Evolutionary conservation across 208 protist species (phyloP).

Genomic region (Wallacemonas sp.): DNA sequence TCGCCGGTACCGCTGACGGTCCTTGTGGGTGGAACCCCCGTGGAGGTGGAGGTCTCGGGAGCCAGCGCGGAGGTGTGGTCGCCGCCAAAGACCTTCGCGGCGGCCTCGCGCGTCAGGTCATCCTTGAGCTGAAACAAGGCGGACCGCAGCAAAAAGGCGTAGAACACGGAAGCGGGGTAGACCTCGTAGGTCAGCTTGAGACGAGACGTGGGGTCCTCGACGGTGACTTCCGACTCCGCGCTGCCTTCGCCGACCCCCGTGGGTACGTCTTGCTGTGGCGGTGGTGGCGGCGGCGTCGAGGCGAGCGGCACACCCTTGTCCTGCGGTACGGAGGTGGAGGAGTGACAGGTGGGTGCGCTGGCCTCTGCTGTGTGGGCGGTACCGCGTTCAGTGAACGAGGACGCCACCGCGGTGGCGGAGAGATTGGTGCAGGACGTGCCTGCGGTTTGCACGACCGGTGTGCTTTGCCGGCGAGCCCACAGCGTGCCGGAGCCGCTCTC

Average conservation of each 20-base stretch:
- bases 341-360: too few species aligned
- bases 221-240: neutral
- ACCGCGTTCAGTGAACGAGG: too few species aligned
- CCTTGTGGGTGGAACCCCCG: neutral
- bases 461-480: too few species aligned
- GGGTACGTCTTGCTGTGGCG: neutral
- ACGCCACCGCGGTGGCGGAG: too few species aligned
- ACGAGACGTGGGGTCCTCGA: neutral
- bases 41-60: neutral
- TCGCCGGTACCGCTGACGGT: too few species aligned
- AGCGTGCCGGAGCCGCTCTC: too few species aligned
- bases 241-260: neutral
- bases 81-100: conserved; percentile 31
- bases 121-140: conserved; percentile 57
- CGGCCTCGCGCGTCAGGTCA: conserved; percentile 18
- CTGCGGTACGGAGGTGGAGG: too few species aligned
- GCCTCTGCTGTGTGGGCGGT: too few species aligned
- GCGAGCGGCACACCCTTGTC: too few species aligned
- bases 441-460: too few species aligned
- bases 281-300: neutral
- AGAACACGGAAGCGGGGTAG: conserved; percentile 46
- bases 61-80: conserved; percentile 9
- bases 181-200: conserved; percentile 47
- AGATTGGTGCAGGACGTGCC: too few species aligned
- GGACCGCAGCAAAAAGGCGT: conserved; percentile 26